Percentiles rank a stretch among this genome's conserved stretches.
Evolutionary conservation across 2,329 filamentous ascomycete species (phyloP).

Genomic region (Tolypocladium inflatum): DNA sequence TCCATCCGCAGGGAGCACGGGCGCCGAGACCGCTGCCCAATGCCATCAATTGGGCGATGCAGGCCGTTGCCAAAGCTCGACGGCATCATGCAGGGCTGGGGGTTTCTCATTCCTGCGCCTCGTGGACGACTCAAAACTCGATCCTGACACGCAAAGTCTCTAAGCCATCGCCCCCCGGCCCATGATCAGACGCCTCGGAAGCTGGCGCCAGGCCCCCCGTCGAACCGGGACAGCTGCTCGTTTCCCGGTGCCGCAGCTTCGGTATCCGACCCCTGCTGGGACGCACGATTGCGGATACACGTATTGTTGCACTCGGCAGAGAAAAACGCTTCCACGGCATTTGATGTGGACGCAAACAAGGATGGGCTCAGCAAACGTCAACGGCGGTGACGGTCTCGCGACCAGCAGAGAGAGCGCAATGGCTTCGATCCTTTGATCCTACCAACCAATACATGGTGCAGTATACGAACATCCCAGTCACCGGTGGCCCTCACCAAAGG

Average conservation of each 20-base stretch:
- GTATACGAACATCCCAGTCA: background rate
- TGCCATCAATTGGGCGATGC: background rate
- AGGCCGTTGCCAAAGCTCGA: background rate
- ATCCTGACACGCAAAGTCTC: background rate
- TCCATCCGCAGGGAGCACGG: background rate
- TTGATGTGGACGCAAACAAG: background rate
- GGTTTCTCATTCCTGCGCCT: background rate
- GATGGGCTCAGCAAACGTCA: background rate
- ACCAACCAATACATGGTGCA: background rate
- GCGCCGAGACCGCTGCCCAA: background rate
- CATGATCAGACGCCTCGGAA: background rate
- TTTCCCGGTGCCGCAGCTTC: slow-evolving; percentile 2
- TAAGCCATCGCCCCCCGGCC: background rate
- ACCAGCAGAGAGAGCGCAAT: too few relatives aligned
- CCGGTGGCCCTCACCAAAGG: slow-evolving; percentile 12
- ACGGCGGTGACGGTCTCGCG: background rate
- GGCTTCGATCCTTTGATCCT: background rate
- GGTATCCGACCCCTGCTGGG: background rate
- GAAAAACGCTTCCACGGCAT: background rate
- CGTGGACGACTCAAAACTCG: background rate
- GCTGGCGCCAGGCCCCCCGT: background rate
- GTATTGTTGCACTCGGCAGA: background rate
- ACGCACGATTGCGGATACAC: background rate
- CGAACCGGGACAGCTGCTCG: background rate
- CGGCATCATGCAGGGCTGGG: background rate